Evolutionary conservation across 1,284 basidiomycete species (phyloP).

Genomic region (Fistulinella cinereoalba): DNA sequence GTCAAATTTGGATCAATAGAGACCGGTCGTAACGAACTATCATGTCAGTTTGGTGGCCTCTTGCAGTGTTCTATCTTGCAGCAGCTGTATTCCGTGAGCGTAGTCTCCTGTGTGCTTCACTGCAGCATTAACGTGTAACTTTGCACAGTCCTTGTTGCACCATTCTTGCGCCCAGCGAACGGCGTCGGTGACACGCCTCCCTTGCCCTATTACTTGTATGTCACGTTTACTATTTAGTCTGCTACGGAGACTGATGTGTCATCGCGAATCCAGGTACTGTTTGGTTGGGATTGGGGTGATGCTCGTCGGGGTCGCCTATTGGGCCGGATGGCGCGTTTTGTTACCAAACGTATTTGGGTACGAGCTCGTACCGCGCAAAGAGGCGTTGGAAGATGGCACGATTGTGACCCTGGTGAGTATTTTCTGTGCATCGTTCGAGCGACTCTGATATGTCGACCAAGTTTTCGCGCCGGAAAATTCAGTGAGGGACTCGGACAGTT

Average conservation of each 20-base stretch:
- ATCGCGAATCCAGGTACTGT: conserved; percentile 43
- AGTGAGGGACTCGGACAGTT: not conserved
- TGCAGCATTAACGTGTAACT: not conserved
- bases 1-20: not conserved
- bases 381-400: conserved; percentile 52
- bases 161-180: conserved; percentile 54
- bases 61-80: conserved; percentile 55
- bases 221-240: not conserved
- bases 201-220: conserved; percentile 56
- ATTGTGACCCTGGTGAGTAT: conserved; percentile 50
- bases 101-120: not conserved
- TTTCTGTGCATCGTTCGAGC: too few species aligned
- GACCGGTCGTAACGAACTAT: not conserved
- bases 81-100: conserved; percentile 49
- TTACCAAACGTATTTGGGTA: conserved; percentile 52
- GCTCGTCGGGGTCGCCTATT: conserved; percentile 48
- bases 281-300: conserved; percentile 54
- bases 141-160: conserved; percentile 48
- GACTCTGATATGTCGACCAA: not conserved
- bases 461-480: not conserved
- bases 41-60: conserved; percentile 51
- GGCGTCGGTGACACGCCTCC: conserved; percentile 58
- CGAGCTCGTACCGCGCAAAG: conserved; percentile 46
- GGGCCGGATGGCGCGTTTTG: conserved; percentile 52
- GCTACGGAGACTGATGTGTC: not conserved